Evolutionary conservation across 2,329 filamentous ascomycete species (phyloP), one percentile per base, ranked within the genome.

Genomic region (Claviceps humidiphila): DNA sequence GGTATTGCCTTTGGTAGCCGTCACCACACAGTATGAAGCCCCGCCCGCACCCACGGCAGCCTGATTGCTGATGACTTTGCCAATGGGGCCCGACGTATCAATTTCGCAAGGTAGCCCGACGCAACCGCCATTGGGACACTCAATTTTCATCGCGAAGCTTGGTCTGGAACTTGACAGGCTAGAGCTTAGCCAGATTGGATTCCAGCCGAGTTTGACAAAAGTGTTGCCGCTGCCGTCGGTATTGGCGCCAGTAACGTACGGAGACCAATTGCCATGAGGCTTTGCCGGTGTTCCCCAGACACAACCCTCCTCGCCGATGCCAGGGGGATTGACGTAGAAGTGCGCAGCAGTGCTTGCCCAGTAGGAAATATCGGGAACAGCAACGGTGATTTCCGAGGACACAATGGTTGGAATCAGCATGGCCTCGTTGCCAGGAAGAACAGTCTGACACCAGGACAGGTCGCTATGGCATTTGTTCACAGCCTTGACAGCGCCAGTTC

Each of bases 331-430:
- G 70, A 90, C 79, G 62, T 90, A 90, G 68, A 78, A 89, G 65
- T 91, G 87, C 54, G 87, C 84, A 54, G 85, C 78, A 13, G 86
- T 89, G 45, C 70, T 67, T 58, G 74, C 79, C 86, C 85, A 90
- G 67, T 90, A 90, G 52, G 69, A 74, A 17, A 74, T 68, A 53
- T 74, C 82, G 8, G 87, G 87, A 39, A 90, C 85, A 49, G 87
- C 85, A 51, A 91, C 71, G 34, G 74, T 76, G n/a, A 73, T 71
- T 9, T 65, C 66, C 56, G 72, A 69, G 22, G 64, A 66, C 47
- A 89, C 81, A 56, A 81, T 67, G n/a, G 85, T 90, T 16, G 85
- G 85, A 60, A 89, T 89, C 58, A 89, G 73, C 85, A 90, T 90
- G 55, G 83, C 83, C 70, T 90, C 86, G 60, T 88, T 84, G 49